Conservation (phyloP, 2,329 filamentous ascomycete genomes). For the Colletotrichum viniferum region DNA sequence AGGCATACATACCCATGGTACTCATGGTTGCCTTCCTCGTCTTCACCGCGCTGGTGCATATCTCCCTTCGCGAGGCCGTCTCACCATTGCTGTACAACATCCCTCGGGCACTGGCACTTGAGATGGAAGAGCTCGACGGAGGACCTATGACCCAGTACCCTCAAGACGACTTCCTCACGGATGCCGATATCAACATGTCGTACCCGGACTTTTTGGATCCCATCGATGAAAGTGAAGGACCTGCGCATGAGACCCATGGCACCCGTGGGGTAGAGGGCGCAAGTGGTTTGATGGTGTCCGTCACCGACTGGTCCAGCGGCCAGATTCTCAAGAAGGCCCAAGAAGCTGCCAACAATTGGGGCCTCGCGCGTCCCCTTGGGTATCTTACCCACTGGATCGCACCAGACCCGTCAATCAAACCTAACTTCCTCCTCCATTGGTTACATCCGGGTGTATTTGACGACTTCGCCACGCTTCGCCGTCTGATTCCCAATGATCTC, state of each 20-base stretch:
- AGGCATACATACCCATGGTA: slow-evolving; percentile 70
- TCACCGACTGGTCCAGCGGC: slow-evolving; percentile 37
- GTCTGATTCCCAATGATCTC: slow-evolving; percentile 20
- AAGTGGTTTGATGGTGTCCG: slow-evolving; percentile 33
- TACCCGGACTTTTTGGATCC: slow-evolving; percentile 20
- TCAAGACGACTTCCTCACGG: slow-evolving; percentile 11
- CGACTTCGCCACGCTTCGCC: slow-evolving; percentile 61
- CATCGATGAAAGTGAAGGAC: slow-evolving; percentile 27
- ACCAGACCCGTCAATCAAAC: slow-evolving; percentile 30
- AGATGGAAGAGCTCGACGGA: slow-evolving; percentile 47
- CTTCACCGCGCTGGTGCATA: slow-evolving; percentile 77
- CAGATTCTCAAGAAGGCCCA: slow-evolving; percentile 41
- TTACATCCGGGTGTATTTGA: slow-evolving; percentile 78
- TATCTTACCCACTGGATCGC: slow-evolving; percentile 31
- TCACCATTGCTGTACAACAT: slow-evolving; percentile 79
- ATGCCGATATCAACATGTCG: slow-evolving; percentile 1
- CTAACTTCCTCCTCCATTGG: slow-evolving; percentile 67
- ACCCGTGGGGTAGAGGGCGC: slow-evolving; percentile 43
- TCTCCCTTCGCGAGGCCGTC: slow-evolving; percentile 75
- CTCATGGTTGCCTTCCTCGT: slow-evolving; percentile 79
- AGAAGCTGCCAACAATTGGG: slow-evolving; percentile 27
- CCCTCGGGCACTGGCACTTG: slow-evolving; percentile 70
- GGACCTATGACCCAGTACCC: not conserved
- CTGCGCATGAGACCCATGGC: slow-evolving; percentile 26
- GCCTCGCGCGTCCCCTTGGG: slow-evolving; percentile 29